These are phyloP conservation scores for Pseudonectria buxi DNA, from an alignment of 2,329 filamentous ascomycete species.

Conservation along the genomic window DNA sequence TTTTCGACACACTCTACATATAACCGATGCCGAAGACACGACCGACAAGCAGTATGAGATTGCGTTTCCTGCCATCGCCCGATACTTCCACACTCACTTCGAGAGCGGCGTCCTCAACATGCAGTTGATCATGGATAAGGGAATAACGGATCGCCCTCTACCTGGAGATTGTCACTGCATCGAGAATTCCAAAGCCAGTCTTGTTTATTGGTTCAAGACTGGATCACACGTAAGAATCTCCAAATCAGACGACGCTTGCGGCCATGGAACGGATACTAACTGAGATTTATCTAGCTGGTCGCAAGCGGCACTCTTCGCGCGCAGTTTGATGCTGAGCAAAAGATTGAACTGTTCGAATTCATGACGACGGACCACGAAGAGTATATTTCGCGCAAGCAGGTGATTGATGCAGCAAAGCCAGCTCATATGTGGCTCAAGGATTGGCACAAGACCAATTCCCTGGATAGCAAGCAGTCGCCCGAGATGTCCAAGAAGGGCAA, in stretches of 20 bases:
- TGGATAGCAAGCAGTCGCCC: constrained; percentile 53
- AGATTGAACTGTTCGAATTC: constrained; percentile 82
- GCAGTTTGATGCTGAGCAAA: constrained; percentile 71
- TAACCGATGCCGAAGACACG: constrained; percentile 48
- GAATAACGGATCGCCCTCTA: constrained; percentile 47
- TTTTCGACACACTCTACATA: constrained; percentile 64
- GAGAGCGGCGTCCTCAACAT: constrained; percentile 79
- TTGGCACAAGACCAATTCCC: constrained; percentile 52
- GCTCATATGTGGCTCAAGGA: constrained; percentile 60
- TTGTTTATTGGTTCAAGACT: constrained; percentile 85
- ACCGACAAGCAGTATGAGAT: constrained; percentile 82
- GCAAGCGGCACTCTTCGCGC: constrained; percentile 71
- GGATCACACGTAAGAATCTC: constrained; percentile 63
- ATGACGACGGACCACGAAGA: constrained; percentile 71
- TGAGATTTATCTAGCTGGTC: constrained; percentile 57
- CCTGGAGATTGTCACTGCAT: constrained; percentile 64
- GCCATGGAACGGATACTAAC: constrained; percentile 18
- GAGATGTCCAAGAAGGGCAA: constrained; percentile 65
- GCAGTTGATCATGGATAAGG: constrained; percentile 74
- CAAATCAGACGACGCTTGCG: too few relatives aligned
- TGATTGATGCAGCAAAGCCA: constrained; percentile 55
- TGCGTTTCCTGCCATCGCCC: constrained; percentile 68
- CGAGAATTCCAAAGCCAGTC: constrained; percentile 67
- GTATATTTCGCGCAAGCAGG: constrained; percentile 65
- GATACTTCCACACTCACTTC: constrained; percentile 88